phyloP scores from a whole-genome alignment of 371 early-diverging fungal genomes.

The Saksenaea vasiformis region DNA sequence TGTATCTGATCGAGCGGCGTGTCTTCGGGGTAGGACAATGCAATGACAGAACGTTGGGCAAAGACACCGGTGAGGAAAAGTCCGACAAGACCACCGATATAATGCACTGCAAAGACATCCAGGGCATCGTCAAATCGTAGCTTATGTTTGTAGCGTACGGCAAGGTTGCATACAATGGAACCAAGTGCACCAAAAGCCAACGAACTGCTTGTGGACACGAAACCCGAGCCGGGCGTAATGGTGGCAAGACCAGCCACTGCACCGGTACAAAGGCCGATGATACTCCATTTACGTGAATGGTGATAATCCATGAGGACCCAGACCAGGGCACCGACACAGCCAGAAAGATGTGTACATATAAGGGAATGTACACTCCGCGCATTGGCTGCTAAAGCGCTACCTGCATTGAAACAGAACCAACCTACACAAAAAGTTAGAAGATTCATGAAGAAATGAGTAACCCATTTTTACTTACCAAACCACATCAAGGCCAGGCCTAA shows the following conservation, averaged over 20 bases:
- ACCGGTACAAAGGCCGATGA: conserved; percentile 83
- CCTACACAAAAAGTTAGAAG: conserved; percentile 4
- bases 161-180: conserved; percentile 66
- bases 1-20: conserved; percentile 48
- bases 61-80: conserved; percentile 73
- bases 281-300: conserved; percentile 63
- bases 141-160: conserved; percentile 61
- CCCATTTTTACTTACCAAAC: conserved; percentile 49
- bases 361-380: conserved; percentile 77
- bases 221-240: conserved; percentile 80
- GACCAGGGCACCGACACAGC: conserved; percentile 67
- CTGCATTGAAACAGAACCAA: conserved; percentile 42
- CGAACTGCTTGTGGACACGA: conserved; percentile 69
- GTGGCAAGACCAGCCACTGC: conserved; percentile 85
- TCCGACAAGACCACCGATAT: conserved; percentile 75
- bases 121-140: conserved; percentile 78
- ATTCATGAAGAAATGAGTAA: not conserved
- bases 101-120: conserved; percentile 74
- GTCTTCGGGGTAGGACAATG: conserved; percentile 63
- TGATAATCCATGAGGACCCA: conserved; percentile 76
- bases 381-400: conserved; percentile 68
- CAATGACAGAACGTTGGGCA: conserved; percentile 62
- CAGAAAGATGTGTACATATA: conserved; percentile 72
- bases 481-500: conserved; percentile 79
- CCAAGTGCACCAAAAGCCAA: conserved; percentile 69